Percentiles rank a stretch among this genome's conserved stretches.
Evolutionary conservation across 2,329 filamentous ascomycete genomes (phyloP).

Genomic region (Stagonosporopsis cucurbitacearum): DNA sequence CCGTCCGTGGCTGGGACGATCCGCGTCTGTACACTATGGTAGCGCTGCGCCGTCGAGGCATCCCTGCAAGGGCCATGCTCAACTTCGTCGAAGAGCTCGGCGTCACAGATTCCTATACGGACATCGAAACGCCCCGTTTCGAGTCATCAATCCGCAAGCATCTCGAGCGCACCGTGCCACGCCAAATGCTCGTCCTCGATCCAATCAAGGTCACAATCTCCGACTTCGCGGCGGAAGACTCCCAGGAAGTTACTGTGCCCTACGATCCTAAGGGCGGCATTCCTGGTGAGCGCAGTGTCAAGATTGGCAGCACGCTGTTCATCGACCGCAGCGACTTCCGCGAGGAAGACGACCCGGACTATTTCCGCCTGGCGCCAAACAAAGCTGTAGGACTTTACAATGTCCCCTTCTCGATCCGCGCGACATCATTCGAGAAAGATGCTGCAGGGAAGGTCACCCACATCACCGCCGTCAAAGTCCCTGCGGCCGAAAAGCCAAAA

Average conservation of each 20-base stretch:
- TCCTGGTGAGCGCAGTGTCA: constrained; percentile 63
- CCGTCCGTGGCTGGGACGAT: constrained; percentile 89
- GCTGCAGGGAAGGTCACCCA: constrained; percentile 68
- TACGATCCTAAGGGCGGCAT: constrained; percentile 78
- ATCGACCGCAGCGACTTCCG: constrained; percentile 84
- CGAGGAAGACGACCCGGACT: constrained; percentile 73
- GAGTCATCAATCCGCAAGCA: constrained; percentile 86
- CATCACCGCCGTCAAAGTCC: constrained; percentile 70
- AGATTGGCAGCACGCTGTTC: constrained; percentile 79
- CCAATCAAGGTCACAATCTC: constrained; percentile 84
- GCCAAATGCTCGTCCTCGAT: constrained; percentile 87
- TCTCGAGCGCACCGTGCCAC: constrained; percentile 84
- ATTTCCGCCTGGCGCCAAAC: constrained; percentile 78
- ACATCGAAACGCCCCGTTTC: constrained; percentile 82
- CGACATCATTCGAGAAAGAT: constrained; percentile 72
- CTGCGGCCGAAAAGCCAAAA: constrained; percentile 71
- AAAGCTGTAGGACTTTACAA: constrained; percentile 78
- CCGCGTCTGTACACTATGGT: constrained; percentile 89
- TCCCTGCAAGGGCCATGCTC: constrained; percentile 86
- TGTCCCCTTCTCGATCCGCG: constrained; percentile 72
- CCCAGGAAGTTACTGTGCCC: constrained; percentile 72
- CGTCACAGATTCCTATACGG: constrained; percentile 80
- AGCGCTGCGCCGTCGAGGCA: constrained; percentile 79
- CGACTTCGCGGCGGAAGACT: constrained; percentile 71
- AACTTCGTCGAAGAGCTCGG: constrained; percentile 91